A percentile compares a stretch with the other conserved stretches of the same genome.
These are phyloP conservation scores for Hypoxylon perforatum DNA, from an alignment of 495 filamentous ascomycete species.

Conservation along the genomic window DNA sequence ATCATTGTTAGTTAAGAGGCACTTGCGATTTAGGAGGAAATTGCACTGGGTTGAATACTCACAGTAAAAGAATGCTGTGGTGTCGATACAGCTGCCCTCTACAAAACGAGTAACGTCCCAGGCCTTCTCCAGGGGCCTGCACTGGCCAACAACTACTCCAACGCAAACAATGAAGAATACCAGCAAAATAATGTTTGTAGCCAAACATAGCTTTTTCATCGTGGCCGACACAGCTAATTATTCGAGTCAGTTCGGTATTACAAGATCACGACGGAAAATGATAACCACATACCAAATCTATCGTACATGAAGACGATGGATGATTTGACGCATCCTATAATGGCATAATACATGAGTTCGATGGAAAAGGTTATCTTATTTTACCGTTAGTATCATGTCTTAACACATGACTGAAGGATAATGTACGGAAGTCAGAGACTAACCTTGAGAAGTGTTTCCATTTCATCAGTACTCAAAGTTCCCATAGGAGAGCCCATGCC, in stretches of 20 bases:
- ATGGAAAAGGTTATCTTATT: constrained; percentile 51
- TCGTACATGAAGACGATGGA: constrained; percentile 63
- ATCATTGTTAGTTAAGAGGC: too few species aligned
- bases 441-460: constrained; percentile 49
- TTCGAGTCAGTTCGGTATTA: constrained; percentile 16
- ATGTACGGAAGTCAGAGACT: not conserved
- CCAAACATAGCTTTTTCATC: constrained; percentile 46
- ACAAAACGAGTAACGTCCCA: constrained; percentile 57
- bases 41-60: constrained; percentile 6
- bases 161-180: constrained; percentile 53
- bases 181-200: constrained; percentile 51
- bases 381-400: constrained; percentile 4
- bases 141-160: constrained; percentile 55
- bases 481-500: constrained; percentile 47
- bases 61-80: constrained; percentile 63
- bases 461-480: constrained; percentile 43
- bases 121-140: constrained; percentile 54
- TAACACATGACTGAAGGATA: not conserved
- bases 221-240: constrained; percentile 41
- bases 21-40: not conserved
- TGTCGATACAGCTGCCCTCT: constrained; percentile 58
- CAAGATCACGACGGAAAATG: not conserved
- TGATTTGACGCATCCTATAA: constrained; percentile 54
- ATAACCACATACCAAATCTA: constrained; percentile 53
- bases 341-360: constrained; percentile 56